These are phyloP conservation scores for Dictyostelium capitatum DNA, from an alignment of 78 protist genomes.

Conservation along the genomic window DNA sequence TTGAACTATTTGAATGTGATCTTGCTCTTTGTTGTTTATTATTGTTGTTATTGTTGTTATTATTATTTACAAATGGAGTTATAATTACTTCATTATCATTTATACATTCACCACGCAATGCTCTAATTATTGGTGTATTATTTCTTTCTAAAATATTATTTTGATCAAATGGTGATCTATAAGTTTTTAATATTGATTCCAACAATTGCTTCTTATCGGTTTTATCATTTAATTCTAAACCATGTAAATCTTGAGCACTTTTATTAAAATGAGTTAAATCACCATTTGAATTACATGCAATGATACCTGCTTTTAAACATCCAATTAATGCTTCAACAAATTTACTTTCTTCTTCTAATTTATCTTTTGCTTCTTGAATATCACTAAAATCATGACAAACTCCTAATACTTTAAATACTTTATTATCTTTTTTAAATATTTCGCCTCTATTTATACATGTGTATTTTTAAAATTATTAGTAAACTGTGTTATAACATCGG, in stretches of 20 bases:
- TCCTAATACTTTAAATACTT: constrained; percentile 24
- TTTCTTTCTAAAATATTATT: not conserved
- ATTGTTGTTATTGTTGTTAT: too few relatives aligned
- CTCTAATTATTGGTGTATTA: constrained; percentile 26
- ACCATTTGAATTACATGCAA: constrained; percentile 56
- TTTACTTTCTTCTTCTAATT: constrained; percentile 52
- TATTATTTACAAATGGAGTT: not conserved
- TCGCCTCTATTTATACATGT: constrained; percentile 12
- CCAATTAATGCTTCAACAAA: constrained; percentile 65
- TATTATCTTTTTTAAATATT: not conserved
- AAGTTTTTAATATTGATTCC: constrained; percentile 14
- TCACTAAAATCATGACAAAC: constrained; percentile 53
- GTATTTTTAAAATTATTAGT: too few relatives aligned
- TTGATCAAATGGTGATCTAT: not conserved
- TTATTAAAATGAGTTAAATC: constrained; percentile 63
- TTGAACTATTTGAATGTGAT: not conserved
- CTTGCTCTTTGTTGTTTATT: not conserved
- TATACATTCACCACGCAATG: constrained; percentile 36
- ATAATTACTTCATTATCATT: constrained; percentile 23
- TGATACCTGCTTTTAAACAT: constrained; percentile 53
- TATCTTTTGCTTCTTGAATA: constrained; percentile 52
- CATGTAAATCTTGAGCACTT: constrained; percentile 43
- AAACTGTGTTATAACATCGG: too few relatives aligned
- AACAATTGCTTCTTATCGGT: constrained; percentile 7
- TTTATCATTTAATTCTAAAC: constrained; percentile 24